Evolutionary conservation across 805 yeast species (phyloP).

Genomic region (Candida endomychidarum): DNA sequence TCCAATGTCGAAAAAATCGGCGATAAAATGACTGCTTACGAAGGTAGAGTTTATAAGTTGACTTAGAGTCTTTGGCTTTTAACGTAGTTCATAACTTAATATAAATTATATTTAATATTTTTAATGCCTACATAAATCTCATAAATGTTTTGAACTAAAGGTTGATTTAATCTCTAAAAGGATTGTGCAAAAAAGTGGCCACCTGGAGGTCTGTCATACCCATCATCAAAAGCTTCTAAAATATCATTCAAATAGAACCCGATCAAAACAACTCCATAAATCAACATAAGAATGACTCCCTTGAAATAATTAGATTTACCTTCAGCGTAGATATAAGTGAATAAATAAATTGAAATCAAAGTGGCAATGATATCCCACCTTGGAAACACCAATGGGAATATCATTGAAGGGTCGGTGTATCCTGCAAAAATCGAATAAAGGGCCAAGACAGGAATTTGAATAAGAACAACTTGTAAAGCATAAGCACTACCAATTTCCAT

Average conservation of each 20-base stretch:
- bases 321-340: constrained; percentile 92
- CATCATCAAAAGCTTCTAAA: constrained; percentile 34
- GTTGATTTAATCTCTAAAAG: no score
- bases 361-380: constrained; percentile 92
- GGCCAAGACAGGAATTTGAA: constrained; percentile 91
- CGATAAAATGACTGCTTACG: constrained; percentile 41
- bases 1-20: constrained; percentile 27
- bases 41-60: constrained; percentile 39
- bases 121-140: no score
- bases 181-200: neutral
- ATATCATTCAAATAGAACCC: constrained; percentile 74
- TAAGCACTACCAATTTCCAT: constrained; percentile 99
- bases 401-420: constrained; percentile 39
- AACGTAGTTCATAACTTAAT: no score
- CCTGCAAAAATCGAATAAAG: constrained; percentile 60
- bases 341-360: constrained; percentile 79
- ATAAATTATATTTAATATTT: no score
- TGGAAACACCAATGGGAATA: constrained; percentile 87
- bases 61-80: neutral
- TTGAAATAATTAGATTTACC: constrained; percentile 96
- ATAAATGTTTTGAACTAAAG: no score
- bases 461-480: constrained; percentile 89
- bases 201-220: constrained; percentile 14
- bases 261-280: constrained; percentile 69
- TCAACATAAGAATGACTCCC: constrained; percentile 81